A percentile compares a stretch with the other conserved stretches of the same genome.
Conservation (phyloP, 1,284 basidiomycete genomes). For the Anthracocystis panici-leucophaei region DNA sequence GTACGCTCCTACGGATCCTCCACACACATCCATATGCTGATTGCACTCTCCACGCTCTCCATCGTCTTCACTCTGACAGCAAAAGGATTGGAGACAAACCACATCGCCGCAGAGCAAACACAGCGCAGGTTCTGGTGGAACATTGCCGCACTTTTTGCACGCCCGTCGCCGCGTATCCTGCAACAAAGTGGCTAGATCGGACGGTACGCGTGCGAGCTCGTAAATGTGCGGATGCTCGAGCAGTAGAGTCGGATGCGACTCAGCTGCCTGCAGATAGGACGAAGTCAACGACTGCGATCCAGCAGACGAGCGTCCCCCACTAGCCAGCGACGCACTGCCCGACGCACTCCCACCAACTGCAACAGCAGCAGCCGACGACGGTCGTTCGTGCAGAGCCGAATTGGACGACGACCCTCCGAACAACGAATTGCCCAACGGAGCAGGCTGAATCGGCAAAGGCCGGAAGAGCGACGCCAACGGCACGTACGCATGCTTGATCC, state of each 20-base stretch:
- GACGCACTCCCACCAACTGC: constrained; percentile 23
- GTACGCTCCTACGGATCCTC: constrained; percentile 87
- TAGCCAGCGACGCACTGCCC: constrained; percentile 30
- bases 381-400: constrained; percentile 22
- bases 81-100: constrained; percentile 91
- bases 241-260: constrained; percentile 71
- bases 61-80: constrained; percentile 82
- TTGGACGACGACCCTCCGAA: constrained; percentile 17
- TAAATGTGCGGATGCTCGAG: constrained; percentile 86
- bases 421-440: constrained; percentile 35
- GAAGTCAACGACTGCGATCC: constrained; percentile 34
- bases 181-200: constrained; percentile 85
- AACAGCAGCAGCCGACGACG: constrained; percentile 25
- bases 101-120: constrained; percentile 90
- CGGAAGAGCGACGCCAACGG: constrained; percentile 67
- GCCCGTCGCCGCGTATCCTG: constrained; percentile 77
- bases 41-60: constrained; percentile 83
- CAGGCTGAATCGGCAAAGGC: constrained; percentile 63
- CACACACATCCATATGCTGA: constrained; percentile 93
- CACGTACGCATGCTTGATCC: constrained; percentile 68
- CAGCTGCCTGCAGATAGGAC: constrained; percentile 50
- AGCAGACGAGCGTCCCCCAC: constrained; percentile 30
- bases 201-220: constrained; percentile 83
- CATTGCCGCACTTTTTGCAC: constrained; percentile 82
- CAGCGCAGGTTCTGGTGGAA: constrained; percentile 87